Base-by-base conservation (phyloP, 495 filamentous ascomycete species). In the Penicillium goetzii region DNA sequence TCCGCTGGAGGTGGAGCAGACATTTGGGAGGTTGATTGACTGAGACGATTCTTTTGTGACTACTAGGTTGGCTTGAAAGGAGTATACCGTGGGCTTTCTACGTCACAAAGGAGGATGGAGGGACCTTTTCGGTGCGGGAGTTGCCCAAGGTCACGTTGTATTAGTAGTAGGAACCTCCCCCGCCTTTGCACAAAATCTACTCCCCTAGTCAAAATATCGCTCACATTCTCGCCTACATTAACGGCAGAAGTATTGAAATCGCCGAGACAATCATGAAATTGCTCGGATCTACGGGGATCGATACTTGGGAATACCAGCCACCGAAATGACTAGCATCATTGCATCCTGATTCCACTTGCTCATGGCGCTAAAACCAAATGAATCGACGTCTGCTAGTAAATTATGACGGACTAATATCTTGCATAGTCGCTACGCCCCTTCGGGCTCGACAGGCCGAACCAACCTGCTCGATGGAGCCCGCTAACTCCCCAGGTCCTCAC, bases 1-100 rank as follows among this genome's bases (percentile, higher is more conserved):
- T 72, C 76, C 0, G 59, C 84, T 3, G 81, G 74, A 55, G 90
- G 85, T 3, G 55, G 5, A 32, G n/a, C 0, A 5, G 52, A 50
- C 47, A 51, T 47, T 23, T 47, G 1, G 43, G 14, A 47, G 19
- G 43, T 0, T 15, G 3, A 15, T 1, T 17, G 12, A 26, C 15
- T 26, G 6, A 1, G 11, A 14, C 2, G 12, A 14, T 2, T 36
- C 0, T 36, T 10, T 14, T 7, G 8, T 14, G 34, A 2, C 7
- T 43, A 43, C 6, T 43, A 1, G 3, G n/a, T 11, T 8, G 7
- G 17, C 21, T 43, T 21, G 6, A 9, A 10, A n/a, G 19, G 7
- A 43, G 40, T 19, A 4, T 0, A 43, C 19, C 17, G 3, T 1
- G 4, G 2, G 9, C 5, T 32, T 1, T 1, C 9, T 8, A 7